Percentiles rank a stretch among this genome's conserved stretches.
Conservation (phyloP, 2,329 filamentous ascomycete genomes). For the Diaporthe vaccinii region DNA sequence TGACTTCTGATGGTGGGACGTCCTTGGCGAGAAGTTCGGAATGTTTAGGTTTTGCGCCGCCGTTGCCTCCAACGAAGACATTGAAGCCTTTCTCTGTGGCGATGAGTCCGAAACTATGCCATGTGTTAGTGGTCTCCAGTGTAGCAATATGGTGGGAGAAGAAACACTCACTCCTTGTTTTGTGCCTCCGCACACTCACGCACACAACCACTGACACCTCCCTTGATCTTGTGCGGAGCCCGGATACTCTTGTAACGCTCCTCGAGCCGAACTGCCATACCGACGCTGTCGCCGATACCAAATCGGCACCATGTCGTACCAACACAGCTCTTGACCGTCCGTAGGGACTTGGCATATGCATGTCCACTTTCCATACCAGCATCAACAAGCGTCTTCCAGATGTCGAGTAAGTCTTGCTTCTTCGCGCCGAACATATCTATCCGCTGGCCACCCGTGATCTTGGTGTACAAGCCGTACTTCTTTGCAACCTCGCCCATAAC, state of each 20-base stretch:
- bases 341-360: conserved; percentile 88
- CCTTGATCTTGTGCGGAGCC: conserved; percentile 92
- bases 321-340: conserved; percentile 93
- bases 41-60: conserved; percentile 86
- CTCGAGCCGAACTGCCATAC: conserved; percentile 88
- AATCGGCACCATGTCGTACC: conserved; percentile 93
- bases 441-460: conserved; percentile 91
- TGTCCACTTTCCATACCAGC: conserved; percentile 93
- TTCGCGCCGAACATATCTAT: conserved; percentile 94
- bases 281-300: conserved; percentile 90
- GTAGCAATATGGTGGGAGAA: too few species aligned
- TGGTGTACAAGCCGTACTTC: conserved; percentile 87
- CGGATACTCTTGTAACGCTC: conserved; percentile 93
- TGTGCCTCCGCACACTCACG: conserved; percentile 93
- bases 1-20: conserved; percentile 83
- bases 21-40: conserved; percentile 88
- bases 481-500: conserved; percentile 87
- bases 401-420: conserved; percentile 86
- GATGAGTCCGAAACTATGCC: conserved; percentile 82
- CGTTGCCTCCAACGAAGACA: conserved; percentile 91
- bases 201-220: conserved; percentile 91
- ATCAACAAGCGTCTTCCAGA: conserved; percentile 85
- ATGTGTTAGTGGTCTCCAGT: conserved; percentile 41
- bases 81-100: conserved; percentile 95
- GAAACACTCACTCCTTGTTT: conserved; percentile 80